Evolutionary conservation across 169 alveolate genomes (phyloP).

Genomic region (Cystoisospora suis): DNA sequence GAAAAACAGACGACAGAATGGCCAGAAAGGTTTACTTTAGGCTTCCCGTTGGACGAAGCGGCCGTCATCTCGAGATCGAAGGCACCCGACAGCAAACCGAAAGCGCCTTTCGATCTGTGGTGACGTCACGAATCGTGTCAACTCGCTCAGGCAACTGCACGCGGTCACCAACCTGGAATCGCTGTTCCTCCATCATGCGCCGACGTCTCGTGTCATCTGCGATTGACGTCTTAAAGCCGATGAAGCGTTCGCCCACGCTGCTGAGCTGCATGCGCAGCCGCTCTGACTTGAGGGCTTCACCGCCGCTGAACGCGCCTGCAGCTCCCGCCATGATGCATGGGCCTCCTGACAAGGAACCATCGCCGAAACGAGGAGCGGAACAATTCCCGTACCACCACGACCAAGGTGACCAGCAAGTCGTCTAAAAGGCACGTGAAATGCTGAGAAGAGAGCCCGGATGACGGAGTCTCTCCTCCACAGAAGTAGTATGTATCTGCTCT

Average conservation of each 20-base stretch:
- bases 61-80: neutral
- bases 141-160: too few species aligned
- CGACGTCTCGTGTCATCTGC: constrained; percentile 64
- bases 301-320: constrained; percentile 5
- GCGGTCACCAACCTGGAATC: constrained; percentile 68
- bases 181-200: constrained; percentile 52
- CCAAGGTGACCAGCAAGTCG: neutral
- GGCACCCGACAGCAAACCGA: neutral
- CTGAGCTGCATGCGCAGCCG: constrained; percentile 66
- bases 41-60: neutral
- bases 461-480: neutral
- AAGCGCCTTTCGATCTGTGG: too few species aligned
- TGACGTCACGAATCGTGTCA: too few species aligned
- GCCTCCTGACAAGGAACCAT: neutral
- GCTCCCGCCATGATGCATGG: constrained; percentile 40
- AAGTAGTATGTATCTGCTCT: neutral
- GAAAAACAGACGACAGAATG: neutral
- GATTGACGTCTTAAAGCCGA: constrained; percentile 62
- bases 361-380: neutral
- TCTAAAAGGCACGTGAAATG: neutral
- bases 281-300: constrained; percentile 56
- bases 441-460: neutral
- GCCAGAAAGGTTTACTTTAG: neutral
- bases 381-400: neutral
- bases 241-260: constrained; percentile 64